phyloP scores from a whole-genome alignment of 257 asterid genomes.

The Ligustrum vulgare region DNA sequence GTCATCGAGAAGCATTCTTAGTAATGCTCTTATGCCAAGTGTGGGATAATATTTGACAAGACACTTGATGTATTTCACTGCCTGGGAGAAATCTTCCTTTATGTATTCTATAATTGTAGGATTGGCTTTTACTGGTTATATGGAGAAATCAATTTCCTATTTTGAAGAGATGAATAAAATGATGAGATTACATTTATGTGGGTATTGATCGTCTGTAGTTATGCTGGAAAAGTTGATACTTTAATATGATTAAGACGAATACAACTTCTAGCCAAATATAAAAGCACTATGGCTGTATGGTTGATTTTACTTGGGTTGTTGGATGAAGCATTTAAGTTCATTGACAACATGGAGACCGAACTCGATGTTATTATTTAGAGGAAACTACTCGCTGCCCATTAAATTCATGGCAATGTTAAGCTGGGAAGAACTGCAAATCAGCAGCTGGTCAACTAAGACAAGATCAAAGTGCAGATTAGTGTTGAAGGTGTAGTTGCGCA shows the following conservation, averaged over 20 bases:
- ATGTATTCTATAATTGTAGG: slow-evolving; percentile 70
- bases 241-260: slow-evolving; percentile 44
- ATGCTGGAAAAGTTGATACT: slow-evolving; percentile 59
- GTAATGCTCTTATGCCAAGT: slow-evolving; percentile 71
- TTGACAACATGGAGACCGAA: background rate
- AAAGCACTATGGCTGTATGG: slow-evolving; percentile 76
- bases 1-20: slow-evolving; percentile 18
- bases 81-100: slow-evolving; percentile 53
- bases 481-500: too few species aligned
- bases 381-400: too few species aligned
- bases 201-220: slow-evolving; percentile 65
- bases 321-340: slow-evolving; percentile 64
- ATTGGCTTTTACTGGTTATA: slow-evolving; percentile 56
- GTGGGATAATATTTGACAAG: slow-evolving; percentile 57
- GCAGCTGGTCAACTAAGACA: too few species aligned
- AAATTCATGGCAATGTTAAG: too few species aligned
- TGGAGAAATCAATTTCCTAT: slow-evolving; percentile 48
- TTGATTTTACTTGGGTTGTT: slow-evolving; percentile 65
- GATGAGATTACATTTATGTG: slow-evolving; percentile 62
- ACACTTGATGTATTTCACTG: slow-evolving; percentile 50
- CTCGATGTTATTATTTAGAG: too few species aligned
- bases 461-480: too few species aligned
- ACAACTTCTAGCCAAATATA: slow-evolving; percentile 49
- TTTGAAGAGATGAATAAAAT: slow-evolving; percentile 68
- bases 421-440: too few species aligned